Percentiles rank a stretch among this genome's conserved stretches.
Conservation (phyloP, 129 eudicot species). For the Logfia minima region DNA sequence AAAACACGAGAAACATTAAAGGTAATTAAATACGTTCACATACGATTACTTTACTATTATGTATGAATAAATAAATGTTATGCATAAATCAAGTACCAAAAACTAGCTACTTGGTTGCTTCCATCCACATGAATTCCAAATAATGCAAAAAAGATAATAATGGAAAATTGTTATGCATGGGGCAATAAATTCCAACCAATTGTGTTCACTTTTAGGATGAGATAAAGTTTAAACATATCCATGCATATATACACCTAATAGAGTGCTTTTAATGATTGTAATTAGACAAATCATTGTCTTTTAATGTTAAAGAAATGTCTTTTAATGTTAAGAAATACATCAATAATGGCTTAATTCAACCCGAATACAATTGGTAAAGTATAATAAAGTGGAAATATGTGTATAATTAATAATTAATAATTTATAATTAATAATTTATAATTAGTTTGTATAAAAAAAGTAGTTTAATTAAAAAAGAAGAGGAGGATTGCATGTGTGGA, state of each 20-base stretch:
- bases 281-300: neutral
- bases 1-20: too few species aligned
- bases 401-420: too few species aligned
- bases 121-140: neutral
- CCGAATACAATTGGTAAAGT: neutral
- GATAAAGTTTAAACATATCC: slow-evolving; percentile 2
- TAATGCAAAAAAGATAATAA: neutral
- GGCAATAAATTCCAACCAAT: neutral
- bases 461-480: too few species aligned
- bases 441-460: too few species aligned
- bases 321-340: neutral
- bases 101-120: neutral
- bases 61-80: too few species aligned
- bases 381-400: too few species aligned
- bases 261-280: neutral
- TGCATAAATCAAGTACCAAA: too few species aligned
- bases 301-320: neutral
- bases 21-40: too few species aligned
- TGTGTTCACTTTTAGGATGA: slow-evolving; percentile 14
- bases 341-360: slow-evolving; percentile 4
- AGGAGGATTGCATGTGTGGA: too few species aligned
- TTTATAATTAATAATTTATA: too few species aligned
- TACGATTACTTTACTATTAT: too few species aligned
- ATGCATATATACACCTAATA: neutral
- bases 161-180: slow-evolving; percentile 7